Percentiles rank a stretch among this genome's conserved stretches.
Evolutionary conservation across 257 asterid genomes (phyloP).

Genomic region (Lantana camara): DNA sequence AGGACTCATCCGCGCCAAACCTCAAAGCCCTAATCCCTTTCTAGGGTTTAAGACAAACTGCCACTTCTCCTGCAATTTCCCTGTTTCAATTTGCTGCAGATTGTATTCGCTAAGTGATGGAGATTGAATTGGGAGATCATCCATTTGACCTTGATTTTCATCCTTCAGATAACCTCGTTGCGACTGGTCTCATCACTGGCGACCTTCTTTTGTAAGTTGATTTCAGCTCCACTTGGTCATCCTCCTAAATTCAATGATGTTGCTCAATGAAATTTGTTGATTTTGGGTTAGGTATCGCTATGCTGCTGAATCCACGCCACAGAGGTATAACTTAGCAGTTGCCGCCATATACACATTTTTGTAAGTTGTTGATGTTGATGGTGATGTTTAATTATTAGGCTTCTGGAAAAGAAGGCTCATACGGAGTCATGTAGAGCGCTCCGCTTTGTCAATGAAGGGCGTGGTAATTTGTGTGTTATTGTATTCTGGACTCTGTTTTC

Average conservation of each 20-base stretch:
- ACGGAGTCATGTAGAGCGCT: constrained; percentile 84
- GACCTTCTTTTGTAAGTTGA: constrained; percentile 62
- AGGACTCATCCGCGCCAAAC: constrained; percentile 11
- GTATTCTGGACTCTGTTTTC: background rate
- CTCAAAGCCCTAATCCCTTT: background rate
- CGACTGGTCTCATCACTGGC: constrained; percentile 84
- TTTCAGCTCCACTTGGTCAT: background rate
- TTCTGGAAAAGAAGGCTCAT: constrained; percentile 74
- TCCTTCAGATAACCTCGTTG: constrained; percentile 69
- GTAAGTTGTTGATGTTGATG: constrained; percentile 11
- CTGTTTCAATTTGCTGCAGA: constrained; percentile 16
- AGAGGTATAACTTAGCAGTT: constrained; percentile 43
- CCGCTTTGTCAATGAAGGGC: constrained; percentile 86
- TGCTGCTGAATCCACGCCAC: constrained; percentile 59
- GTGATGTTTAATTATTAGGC: constrained; percentile 43
- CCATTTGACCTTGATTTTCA: constrained; percentile 90
- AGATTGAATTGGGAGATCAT: constrained; percentile 64
- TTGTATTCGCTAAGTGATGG: constrained; percentile 38
- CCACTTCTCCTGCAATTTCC: background rate
- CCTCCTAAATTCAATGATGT: background rate
- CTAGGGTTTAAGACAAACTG: constrained; percentile 26
- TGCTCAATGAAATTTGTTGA: background rate
- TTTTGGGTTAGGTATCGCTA: constrained; percentile 58
- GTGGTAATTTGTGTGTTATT: constrained; percentile 44
- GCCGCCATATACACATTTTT: background rate